Percentiles rank a stretch among this genome's conserved stretches.
Conservation (phyloP, 2,329 filamentous ascomycete species). For the Fusarium sp. region DNA sequence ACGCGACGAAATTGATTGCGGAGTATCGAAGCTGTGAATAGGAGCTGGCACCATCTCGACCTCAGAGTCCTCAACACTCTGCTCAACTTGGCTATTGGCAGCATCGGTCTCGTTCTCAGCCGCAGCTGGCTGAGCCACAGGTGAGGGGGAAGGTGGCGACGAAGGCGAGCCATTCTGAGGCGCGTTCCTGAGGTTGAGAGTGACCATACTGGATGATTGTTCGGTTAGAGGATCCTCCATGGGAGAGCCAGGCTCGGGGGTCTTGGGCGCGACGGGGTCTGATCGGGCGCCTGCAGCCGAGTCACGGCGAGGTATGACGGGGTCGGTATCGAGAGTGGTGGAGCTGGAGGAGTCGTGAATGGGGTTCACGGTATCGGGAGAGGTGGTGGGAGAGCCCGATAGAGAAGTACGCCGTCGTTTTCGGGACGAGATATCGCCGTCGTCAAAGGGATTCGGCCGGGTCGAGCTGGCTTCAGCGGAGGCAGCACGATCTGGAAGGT, state of each 20-base stretch:
- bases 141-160: conserved; percentile 56
- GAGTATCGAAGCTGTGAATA: conserved; percentile 41
- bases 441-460: conserved; percentile 73
- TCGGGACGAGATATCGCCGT: conserved; percentile 64
- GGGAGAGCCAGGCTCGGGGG: conserved; percentile 53
- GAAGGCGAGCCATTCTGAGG: conserved; percentile 56
- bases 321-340: conserved; percentile 47
- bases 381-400: conserved; percentile 65
- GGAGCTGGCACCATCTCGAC: conserved; percentile 49
- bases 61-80: conserved; percentile 60
- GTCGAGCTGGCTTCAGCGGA: conserved; percentile 72
- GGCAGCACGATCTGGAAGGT: conserved; percentile 67
- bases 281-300: conserved; percentile 51
- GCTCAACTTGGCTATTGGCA: conserved; percentile 50
- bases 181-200: conserved; percentile 67
- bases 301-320: conserved; percentile 42
- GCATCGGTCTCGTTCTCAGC: conserved; percentile 4
- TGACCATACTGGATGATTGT: conserved; percentile 66
- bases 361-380: conserved; percentile 57
- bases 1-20: conserved; percentile 53
- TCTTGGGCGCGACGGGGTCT: conserved; percentile 57
- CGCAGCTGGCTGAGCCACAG: conserved; percentile 38
- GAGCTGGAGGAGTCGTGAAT: conserved; percentile 50
- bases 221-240: conserved; percentile 48
- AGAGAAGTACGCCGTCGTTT: conserved; percentile 72